Evolutionary conservation across 805 yeast species (phyloP), one percentile per base, ranked within the genome.

Genomic region (Cyberlindnera saturnus): DNA sequence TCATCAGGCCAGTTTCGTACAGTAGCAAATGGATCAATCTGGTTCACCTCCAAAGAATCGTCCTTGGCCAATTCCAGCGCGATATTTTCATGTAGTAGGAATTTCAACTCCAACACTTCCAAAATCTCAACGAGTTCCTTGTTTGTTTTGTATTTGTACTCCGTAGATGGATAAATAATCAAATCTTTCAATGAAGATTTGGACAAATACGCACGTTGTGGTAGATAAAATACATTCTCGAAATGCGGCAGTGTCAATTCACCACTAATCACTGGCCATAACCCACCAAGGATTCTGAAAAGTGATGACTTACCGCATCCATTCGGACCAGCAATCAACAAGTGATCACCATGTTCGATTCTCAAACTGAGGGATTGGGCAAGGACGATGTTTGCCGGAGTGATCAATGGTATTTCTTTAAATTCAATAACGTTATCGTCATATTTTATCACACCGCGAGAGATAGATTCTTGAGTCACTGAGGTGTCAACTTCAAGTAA

Each of bases 251-350:
- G 77, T 6, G 74, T 74, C 33, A 86, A 73, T 19, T 66, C 62
- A 29, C 76, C 77, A 29, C 68, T 65, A 36, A 74, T 69, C 17
- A 89, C 81, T 3, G 93, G 95, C 98, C 98, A 90, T 51, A 90
- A 70, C 0, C 96, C 96, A 43, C 97, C 96, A 38, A 90, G 73
- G 56, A 90, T 77, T 59, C 98, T 76, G 63, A 90, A 90, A 44
- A 90, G 67, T 0, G 97, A 90, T 0, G 96, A 89, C 65, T 90
- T 90, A 23, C 98, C 98, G 49, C 96, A 86, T 1, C 98, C 98
- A 59, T 90, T 90, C 13, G 97, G 97, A 0, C 98, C 98, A 9
- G 91, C 89, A 59, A 90, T 89, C 41, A 90, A 71, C 40, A 90
- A 69, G 63, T 90, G 93, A 40, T 89, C 82, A 31, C 96, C 96